phyloP scores from a whole-genome alignment of 306 rosid species.

The Cicer judaicum region DNA sequence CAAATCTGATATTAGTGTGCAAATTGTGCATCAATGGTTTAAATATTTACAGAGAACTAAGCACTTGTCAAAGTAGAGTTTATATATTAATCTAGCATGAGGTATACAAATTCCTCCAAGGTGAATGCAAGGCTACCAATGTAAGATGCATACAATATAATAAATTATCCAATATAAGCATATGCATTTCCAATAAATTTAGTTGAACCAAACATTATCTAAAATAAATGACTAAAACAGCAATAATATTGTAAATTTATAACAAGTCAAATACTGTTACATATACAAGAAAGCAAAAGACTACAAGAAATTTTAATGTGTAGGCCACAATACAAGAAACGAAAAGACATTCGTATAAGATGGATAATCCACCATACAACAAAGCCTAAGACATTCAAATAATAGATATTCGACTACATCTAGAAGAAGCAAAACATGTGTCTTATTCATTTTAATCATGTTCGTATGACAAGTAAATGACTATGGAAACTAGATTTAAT shows the following conservation, averaged over 20 bases:
- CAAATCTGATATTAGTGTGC: slow-evolving; percentile 21
- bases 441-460: slow-evolving; percentile 14
- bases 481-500: slow-evolving; percentile 35
- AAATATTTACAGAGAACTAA: slow-evolving; percentile 21
- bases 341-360: not conserved
- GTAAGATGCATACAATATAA: slow-evolving; percentile 19
- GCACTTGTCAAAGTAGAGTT: slow-evolving; percentile 18
- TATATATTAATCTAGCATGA: slow-evolving; percentile 28
- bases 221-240: slow-evolving; percentile 7
- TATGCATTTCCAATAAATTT: slow-evolving; percentile 2
- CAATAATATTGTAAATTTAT: slow-evolving; percentile 28
- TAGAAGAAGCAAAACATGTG: slow-evolving; percentile 21
- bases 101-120: slow-evolving; percentile 4
- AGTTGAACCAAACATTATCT: slow-evolving; percentile 17
- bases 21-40: slow-evolving; percentile 27
- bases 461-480: slow-evolving; percentile 29
- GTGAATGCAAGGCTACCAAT: slow-evolving; percentile 18
- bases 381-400: slow-evolving; percentile 26
- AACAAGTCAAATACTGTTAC: not conserved
- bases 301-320: not conserved
- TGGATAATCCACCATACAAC: slow-evolving; percentile 10
- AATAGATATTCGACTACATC: slow-evolving; percentile 18
- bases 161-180: slow-evolving; percentile 18
- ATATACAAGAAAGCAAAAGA: no score
- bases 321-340: slow-evolving; percentile 29